Evolutionary conservation across 805 yeast genomes (phyloP).

Genomic region (Candida peoriensis): DNA sequence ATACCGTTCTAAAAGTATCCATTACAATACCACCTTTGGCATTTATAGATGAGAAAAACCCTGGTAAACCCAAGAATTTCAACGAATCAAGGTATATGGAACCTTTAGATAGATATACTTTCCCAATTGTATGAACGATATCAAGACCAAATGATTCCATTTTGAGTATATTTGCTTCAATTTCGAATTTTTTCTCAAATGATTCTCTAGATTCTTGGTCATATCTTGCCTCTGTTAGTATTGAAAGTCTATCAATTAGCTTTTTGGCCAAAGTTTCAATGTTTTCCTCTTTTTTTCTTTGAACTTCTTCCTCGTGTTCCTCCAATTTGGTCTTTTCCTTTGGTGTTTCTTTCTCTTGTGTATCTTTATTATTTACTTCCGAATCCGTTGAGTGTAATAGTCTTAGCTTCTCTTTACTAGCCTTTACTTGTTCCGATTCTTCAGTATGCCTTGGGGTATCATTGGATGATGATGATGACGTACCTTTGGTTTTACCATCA

Average conservation of each 20-base stretch:
- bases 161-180: slow-evolving; percentile 80
- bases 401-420: slow-evolving; percentile 7
- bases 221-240: slow-evolving; percentile 57
- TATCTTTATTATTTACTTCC: neutral
- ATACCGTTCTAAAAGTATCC: slow-evolving; percentile 66
- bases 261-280: slow-evolving; percentile 58
- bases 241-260: slow-evolving; percentile 48
- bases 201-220: slow-evolving; percentile 56
- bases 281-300: slow-evolving; percentile 58
- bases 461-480: neutral
- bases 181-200: slow-evolving; percentile 59
- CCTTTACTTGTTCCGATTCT: neutral
- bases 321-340: slow-evolving; percentile 44
- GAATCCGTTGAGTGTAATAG: slow-evolving; percentile 3
- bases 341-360: slow-evolving; percentile 21
- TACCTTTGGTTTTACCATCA: neutral
- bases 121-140: slow-evolving; percentile 71
- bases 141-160: slow-evolving; percentile 85
- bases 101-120: slow-evolving; percentile 61
- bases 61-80: slow-evolving; percentile 59
- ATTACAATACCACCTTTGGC: slow-evolving; percentile 71
- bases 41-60: slow-evolving; percentile 65
- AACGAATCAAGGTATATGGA: slow-evolving; percentile 62
- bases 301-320: slow-evolving; percentile 73
- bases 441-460: neutral